These are phyloP conservation scores for Solanum peruvianum DNA, from an alignment of 257 asterid species.

Conservation along the genomic window DNA sequence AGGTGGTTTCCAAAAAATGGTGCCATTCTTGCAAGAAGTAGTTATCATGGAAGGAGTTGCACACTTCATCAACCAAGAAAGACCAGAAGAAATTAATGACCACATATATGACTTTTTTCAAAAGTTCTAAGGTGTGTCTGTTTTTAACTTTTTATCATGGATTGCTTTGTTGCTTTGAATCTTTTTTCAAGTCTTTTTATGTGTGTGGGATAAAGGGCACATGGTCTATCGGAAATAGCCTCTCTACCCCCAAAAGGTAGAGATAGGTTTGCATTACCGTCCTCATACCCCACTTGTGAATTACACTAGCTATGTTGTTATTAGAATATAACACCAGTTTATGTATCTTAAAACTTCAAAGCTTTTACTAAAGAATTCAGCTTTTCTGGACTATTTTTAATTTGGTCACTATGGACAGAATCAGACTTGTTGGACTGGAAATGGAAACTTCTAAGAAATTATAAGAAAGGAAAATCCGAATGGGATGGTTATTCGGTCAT, in stretches of 20 bases:
- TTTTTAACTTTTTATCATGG: neutral
- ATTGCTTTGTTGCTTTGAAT: neutral
- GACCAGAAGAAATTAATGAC: conserved; percentile 13
- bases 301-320: neutral
- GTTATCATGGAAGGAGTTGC: conserved; percentile 23
- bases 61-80: conserved; percentile 31
- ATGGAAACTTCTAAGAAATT: neutral
- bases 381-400: neutral
- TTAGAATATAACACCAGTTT: neutral
- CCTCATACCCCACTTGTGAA: neutral
- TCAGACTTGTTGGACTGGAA: neutral
- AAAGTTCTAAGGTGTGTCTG: conserved; percentile 2
- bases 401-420: neutral
- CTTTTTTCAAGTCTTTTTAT: neutral
- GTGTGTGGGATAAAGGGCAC: neutral
- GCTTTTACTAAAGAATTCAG: neutral
- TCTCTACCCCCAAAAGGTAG: neutral
- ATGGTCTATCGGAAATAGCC: neutral
- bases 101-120: conserved; percentile 21
- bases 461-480: neutral
- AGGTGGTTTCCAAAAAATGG: conserved; percentile 23
- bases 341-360: neutral
- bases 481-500: neutral
- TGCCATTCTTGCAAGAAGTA: conserved; percentile 25
- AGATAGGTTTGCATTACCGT: neutral